These are phyloP conservation scores for Cordyceps javanica DNA, from an alignment of 2,329 filamentous ascomycete species.

Conservation along the genomic window DNA sequence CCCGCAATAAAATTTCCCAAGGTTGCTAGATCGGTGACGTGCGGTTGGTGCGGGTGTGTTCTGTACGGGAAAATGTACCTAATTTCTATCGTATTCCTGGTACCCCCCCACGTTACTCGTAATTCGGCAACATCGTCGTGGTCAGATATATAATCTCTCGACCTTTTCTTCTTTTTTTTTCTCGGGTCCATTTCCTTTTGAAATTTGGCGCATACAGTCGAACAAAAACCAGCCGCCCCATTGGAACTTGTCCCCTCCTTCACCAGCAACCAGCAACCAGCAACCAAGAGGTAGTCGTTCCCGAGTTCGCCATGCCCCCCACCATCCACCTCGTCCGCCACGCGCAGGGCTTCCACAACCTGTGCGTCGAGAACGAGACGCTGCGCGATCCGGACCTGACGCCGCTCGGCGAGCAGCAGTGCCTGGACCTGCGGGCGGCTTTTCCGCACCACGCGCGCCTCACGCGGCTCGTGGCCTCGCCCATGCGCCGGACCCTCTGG, in stretches of 20 bases:
- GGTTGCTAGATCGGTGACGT: no score
- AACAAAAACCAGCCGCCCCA: no score
- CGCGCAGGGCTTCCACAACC: slow-evolving; percentile 77
- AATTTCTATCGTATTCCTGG: no score
- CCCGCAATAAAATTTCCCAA: no score
- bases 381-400: slow-evolving; percentile 78
- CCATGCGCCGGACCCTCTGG: slow-evolving; percentile 73
- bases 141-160: no score
- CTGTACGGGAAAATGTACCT: no score
- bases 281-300: not conserved
- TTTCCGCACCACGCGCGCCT: slow-evolving; percentile 63
- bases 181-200: not conserved
- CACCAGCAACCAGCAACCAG: not conserved
- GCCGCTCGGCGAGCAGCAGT: slow-evolving; percentile 68
- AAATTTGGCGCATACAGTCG: no score
- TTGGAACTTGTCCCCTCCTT: no score
- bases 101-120: no score
- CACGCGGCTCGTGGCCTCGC: slow-evolving; percentile 69
- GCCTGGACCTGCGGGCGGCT: slow-evolving; percentile 49
- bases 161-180: not conserved
- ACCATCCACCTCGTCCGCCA: slow-evolving; percentile 65
- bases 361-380: slow-evolving; percentile 60
- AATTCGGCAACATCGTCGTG: no score
- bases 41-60: no score
- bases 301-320: slow-evolving; percentile 35